Percentiles rank a stretch among this genome's conserved stretches.
phyloP scores from a whole-genome alignment of 2,329 filamentous ascomycete genomes.

The Emmonsiellopsis sp. region DNA sequence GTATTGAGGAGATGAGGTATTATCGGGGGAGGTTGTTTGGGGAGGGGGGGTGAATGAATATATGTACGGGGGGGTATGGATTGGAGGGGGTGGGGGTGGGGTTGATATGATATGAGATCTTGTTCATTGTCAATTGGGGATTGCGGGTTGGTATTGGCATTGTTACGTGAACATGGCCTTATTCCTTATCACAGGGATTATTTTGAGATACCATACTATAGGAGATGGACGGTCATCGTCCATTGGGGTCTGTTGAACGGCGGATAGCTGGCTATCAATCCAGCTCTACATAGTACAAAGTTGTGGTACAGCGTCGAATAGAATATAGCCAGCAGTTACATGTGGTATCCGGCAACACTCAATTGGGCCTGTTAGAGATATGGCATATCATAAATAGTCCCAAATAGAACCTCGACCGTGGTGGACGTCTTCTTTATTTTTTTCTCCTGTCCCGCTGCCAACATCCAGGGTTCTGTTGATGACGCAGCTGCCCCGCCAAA shows the following conservation, averaged over 20 bases:
- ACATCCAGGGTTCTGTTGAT: neutral
- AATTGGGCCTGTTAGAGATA: too few species aligned
- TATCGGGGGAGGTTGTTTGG: slow-evolving; percentile 65
- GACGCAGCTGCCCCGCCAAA: slow-evolving; percentile 5
- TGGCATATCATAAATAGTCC: neutral
- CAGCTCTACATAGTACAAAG: too few species aligned
- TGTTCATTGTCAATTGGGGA: neutral
- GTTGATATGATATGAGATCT: neutral
- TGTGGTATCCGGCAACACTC: too few species aligned
- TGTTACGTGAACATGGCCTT: neutral
- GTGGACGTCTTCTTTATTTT: neutral
- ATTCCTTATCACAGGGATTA: too few species aligned
- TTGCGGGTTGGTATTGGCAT: neutral
- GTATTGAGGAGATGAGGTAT: slow-evolving; percentile 81
- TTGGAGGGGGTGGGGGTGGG: neutral
- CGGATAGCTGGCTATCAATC: too few species aligned
- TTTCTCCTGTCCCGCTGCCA: neutral
- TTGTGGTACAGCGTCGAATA: too few species aligned
- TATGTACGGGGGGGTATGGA: neutral
- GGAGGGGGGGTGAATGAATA: neutral
- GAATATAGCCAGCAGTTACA: too few species aligned
- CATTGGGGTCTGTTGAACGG: too few species aligned
- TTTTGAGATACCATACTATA: too few species aligned
- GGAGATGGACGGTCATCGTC: too few species aligned
- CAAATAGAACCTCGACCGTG: neutral